Evolutionary conservation across 108 stramenopile species (phyloP).

Genomic region (Poteriospumella lacustris): DNA sequence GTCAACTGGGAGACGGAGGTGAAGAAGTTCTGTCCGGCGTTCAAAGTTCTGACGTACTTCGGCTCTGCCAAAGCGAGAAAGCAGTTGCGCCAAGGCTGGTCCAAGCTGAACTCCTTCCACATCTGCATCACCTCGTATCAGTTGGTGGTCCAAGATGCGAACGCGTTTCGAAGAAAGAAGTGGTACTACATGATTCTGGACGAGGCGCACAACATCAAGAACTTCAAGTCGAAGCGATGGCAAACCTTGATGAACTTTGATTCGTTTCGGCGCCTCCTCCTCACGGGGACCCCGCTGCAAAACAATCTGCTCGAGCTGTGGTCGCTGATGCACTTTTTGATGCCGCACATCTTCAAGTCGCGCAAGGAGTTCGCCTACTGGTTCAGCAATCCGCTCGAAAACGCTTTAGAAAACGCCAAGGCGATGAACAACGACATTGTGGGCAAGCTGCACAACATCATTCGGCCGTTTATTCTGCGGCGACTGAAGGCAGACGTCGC

Average conservation of each 20-base stretch:
- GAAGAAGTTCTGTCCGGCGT: constrained; percentile 67
- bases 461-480: constrained; percentile 89
- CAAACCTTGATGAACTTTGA: constrained; percentile 96
- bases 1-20: constrained; percentile 98
- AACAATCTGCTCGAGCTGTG: constrained; percentile 65
- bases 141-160: constrained; percentile 88
- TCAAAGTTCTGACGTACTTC: constrained; percentile 91
- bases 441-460: constrained; percentile 82
- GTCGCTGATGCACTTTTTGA: constrained; percentile 67
- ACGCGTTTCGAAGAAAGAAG: constrained; percentile 82
- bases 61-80: constrained; percentile 84
- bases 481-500: constrained; percentile 88
- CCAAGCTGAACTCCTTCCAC: constrained; percentile 73
- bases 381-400: constrained; percentile 87
- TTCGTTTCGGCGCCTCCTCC: constrained; percentile 81
- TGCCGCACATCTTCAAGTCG: constrained; percentile 65
- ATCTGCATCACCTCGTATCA: constrained; percentile 95
- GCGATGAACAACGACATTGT: constrained; percentile 70
- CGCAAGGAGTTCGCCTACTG: constrained; percentile 88
- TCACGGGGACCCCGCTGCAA: constrained; percentile 85
- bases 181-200: constrained; percentile 98
- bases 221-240: constrained; percentile 95
- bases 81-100: constrained; percentile 85
- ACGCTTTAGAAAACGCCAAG: constrained; percentile 33
- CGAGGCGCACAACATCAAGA: constrained; percentile 98